phyloP scores from a whole-genome alignment of 1,139 yeast species.

The Candida sp. region DNA sequence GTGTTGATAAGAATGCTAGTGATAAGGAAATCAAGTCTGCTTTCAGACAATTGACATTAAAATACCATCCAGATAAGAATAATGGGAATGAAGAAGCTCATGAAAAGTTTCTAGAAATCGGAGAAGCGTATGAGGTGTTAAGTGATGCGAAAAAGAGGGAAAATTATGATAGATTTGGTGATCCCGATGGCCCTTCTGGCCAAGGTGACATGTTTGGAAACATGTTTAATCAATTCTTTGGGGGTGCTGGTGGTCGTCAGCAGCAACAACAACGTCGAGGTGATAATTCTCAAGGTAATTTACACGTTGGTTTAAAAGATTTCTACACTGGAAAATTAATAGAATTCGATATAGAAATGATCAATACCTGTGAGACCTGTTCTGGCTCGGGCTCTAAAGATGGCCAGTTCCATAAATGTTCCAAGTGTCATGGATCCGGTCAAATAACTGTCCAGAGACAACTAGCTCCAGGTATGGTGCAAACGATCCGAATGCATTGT shows the following conservation, averaged over 20 bases:
- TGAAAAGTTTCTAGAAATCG: slow-evolving; percentile 81
- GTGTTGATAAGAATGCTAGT: slow-evolving; percentile 62
- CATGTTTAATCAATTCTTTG: slow-evolving; percentile 73
- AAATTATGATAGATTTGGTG: slow-evolving; percentile 78
- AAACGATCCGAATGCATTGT: slow-evolving; percentile 77
- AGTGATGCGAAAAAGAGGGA: slow-evolving; percentile 69
- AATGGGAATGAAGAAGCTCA: slow-evolving; percentile 72
- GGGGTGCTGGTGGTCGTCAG: slow-evolving; percentile 60
- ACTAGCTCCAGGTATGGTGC: slow-evolving; percentile 88
- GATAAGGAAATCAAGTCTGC: slow-evolving; percentile 87
- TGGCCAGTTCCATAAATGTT: slow-evolving; percentile 63
- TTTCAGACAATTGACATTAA: slow-evolving; percentile 77
- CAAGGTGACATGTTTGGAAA: slow-evolving; percentile 55
- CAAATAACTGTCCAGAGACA: slow-evolving; percentile 64
- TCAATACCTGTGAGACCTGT: slow-evolving; percentile 73
- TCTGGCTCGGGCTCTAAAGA: slow-evolving; percentile 85
- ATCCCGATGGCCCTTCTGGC: slow-evolving; percentile 78
- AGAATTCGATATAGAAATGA: slow-evolving; percentile 65
- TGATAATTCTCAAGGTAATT: slow-evolving; percentile 54
- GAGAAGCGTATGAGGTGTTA: slow-evolving; percentile 91
- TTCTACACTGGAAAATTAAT: slow-evolving; percentile 66
- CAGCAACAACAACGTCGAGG: slow-evolving; percentile 57
- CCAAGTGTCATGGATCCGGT: slow-evolving; percentile 74
- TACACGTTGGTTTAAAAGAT: slow-evolving; percentile 58
- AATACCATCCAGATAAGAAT: slow-evolving; percentile 95